Evolutionary conservation across 2,329 filamentous ascomycete species (phyloP), one percentile per base, ranked within the genome.

Genomic region (Aureobasidium sp.): DNA sequence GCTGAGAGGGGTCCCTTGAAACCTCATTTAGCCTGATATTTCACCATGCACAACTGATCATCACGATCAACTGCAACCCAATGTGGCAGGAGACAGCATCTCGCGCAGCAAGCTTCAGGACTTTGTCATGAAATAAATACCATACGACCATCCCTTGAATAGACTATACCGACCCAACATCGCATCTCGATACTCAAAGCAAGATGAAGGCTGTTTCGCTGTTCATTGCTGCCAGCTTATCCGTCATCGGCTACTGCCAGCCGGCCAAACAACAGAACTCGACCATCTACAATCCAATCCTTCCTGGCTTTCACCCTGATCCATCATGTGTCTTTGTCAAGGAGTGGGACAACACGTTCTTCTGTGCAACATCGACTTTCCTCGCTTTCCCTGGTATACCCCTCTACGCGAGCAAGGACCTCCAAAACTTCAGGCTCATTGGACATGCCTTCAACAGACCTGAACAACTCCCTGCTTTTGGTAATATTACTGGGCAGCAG

Each of bases 281-380:
- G 2, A 53, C 59, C 20, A 69, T 69, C 44, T 72, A 71, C 62
- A 81, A 81, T 65, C 78, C 78, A 1, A 75, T 80, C 29, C 65
- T 81, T 2, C 75, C 78, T 4, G 78, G 78, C 14, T 81, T 76
- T 58, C 72, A 78, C 56, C 75, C 78, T 0, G 78, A 80, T 64
- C 78, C 78, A 1, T 77, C 73, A 48, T 78, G 77, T 62, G 73
- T 77, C 25, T 73, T 75, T 44, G 75, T 79, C 6, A 66, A 70
- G 3, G 69, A 75, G 31, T 71, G 68, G 70, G 66, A 76, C 37
- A 66, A 72, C 27, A 77, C 74, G 0, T 78, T 76, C 66, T 80
- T 78, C 68, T 77, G 77, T 57, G 76, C 75, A 1, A 73, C 73
- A 2, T 78, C 77, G 1, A 76, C 73, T n/a, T 80, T 81, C 67